Evolutionary conservation across 805 yeast species (phyloP), one percentile per base, ranked within the genome.

Genomic region (Hagleromyces aurorensis): DNA sequence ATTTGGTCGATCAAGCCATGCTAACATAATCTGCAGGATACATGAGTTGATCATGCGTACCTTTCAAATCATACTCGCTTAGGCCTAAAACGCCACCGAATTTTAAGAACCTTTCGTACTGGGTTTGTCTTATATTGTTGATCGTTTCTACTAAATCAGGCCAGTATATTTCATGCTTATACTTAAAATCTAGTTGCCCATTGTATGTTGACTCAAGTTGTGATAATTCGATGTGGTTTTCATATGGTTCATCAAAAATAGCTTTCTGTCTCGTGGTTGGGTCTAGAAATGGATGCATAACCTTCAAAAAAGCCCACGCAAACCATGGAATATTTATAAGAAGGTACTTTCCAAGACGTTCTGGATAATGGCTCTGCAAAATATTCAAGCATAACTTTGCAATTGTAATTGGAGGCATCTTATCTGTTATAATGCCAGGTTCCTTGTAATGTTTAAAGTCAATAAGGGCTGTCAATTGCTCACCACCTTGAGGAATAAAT

Each of bases 401-500:
- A 31, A 66, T 65, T 19, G 69, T 59, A 16, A 65, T 46, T 3
- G 75, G 72, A 3, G 74, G 77, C 57, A 65, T 49, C 52, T 68
- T 52, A 28, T 56, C 56, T n/a, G 50, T 42, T 10, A 52, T 45
- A 10, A 55, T 44, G 6, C 61, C 62, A 1, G 55, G 52, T 13
- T 48, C 58, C 21, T 49, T 55, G 25, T 53, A 56, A 10, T 68
- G 64, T 39, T 71, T 69, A 50, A 72, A 72, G 48, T 72, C 78
- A 21, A 70, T 70, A 32, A 72, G 54, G 13, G 72, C 59, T 6
- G 77, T 72, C 18, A 72, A 50, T 3, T 70, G 62, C 30, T 72
- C 77, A 28, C 69, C 75, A 19, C 77, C 78, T 25, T 72, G 72
- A 4, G 78, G 78, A 67, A 70, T 67, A 48, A 60, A 59, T 23